Conservation (phyloP, 192 early-diverging fungal species). For the Allomyces javanicus region DNA sequence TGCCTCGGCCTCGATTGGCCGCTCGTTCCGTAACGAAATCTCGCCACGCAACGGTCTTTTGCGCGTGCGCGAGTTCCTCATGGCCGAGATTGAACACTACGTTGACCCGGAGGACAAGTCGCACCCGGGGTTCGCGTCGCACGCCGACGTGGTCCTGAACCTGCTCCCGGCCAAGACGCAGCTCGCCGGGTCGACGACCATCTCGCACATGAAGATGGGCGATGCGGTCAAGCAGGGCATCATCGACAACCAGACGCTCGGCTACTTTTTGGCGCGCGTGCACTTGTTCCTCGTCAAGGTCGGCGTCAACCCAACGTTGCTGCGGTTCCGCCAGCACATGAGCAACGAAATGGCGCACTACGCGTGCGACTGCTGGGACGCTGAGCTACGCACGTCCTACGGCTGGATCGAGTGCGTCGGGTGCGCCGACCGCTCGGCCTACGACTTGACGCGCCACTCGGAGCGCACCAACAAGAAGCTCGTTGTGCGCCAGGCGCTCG, state of each 20-base stretch:
- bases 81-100: slow-evolving; percentile 99
- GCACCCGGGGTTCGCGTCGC: slow-evolving; percentile 76
- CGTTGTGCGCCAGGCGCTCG: slow-evolving; percentile 70
- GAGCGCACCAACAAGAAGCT: slow-evolving; percentile 79
- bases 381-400: slow-evolving; percentile 81
- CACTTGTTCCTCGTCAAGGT: slow-evolving; percentile 73
- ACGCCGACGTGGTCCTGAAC: slow-evolving; percentile 51
- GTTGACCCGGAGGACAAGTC: slow-evolving; percentile 86
- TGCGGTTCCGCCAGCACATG: slow-evolving; percentile 98
- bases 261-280: slow-evolving; percentile 94
- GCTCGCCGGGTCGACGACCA: slow-evolving; percentile 48
- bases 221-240: slow-evolving; percentile 72
- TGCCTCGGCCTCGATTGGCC: slow-evolving; percentile 92
- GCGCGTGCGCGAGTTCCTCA: slow-evolving; percentile 92
- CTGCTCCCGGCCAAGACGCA: slow-evolving; percentile 63
- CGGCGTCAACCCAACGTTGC: slow-evolving; percentile 63
- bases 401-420: slow-evolving; percentile 99
- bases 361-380: slow-evolving; percentile 96
- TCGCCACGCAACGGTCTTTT: slow-evolving; percentile 84
- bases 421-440: slow-evolving; percentile 96
- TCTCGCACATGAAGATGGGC: slow-evolving; percentile 57
- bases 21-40: slow-evolving; percentile 98
- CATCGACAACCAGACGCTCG: slow-evolving; percentile 93
- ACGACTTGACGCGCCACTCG: slow-evolving; percentile 82
- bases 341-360: slow-evolving; percentile 99